phyloP scores from a whole-genome alignment of 306 rosid genomes.

The Potentilla sterilis region DNA sequence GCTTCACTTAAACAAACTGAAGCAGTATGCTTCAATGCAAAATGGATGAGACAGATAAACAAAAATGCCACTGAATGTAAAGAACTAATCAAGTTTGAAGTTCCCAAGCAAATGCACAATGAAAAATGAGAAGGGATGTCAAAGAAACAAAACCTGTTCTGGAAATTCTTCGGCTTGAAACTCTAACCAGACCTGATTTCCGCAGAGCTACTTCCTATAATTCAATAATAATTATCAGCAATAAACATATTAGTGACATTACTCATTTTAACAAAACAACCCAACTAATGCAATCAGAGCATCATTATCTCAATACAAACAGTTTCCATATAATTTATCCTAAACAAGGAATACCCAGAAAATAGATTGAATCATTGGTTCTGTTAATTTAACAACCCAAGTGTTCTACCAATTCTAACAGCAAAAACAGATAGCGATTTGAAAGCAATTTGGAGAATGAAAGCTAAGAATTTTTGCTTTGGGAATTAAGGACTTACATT shows the following conservation, averaged over 20 bases:
- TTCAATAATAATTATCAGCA: conserved; percentile 7
- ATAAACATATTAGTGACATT: background rate
- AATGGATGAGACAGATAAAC: background rate
- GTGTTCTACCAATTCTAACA: background rate
- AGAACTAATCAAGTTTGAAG: conserved; percentile 7
- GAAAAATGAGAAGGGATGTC: conserved; percentile 1
- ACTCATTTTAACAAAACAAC: background rate
- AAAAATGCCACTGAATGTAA: background rate
- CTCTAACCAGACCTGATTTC: conserved; percentile 24
- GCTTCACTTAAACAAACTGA: background rate
- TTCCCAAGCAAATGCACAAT: background rate
- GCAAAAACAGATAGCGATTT: conserved; percentile 6
- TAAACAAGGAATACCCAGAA: background rate
- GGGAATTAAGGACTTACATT: conserved; percentile 20
- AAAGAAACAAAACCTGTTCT: conserved; percentile 46
- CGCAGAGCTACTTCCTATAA: conserved; percentile 30
- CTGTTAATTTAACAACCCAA: background rate
- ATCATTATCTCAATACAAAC: background rate
- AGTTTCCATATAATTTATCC: background rate
- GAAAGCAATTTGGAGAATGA: background rate
- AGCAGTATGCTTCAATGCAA: background rate
- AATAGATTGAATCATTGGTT: background rate
- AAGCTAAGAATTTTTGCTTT: background rate
- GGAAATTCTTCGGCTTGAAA: conserved; percentile 30
- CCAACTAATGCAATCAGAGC: background rate